phyloP scores from a whole-genome alignment of 1,139 yeast genomes.

The Debaryomyces udenii region DNA sequence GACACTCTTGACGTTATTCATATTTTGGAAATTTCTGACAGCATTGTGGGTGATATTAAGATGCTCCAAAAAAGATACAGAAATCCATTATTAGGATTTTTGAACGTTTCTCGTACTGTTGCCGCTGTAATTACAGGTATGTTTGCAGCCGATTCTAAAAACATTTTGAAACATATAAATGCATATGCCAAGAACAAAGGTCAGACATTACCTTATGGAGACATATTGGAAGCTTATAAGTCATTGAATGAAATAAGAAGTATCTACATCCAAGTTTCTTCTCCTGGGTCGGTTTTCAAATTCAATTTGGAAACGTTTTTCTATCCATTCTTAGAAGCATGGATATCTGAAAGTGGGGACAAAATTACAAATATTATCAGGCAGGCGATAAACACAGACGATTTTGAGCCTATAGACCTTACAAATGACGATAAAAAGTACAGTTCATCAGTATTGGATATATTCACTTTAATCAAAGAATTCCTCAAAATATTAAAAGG shows the following conservation, averaged over 20 bases:
- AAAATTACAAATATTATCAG: constrained; percentile 53
- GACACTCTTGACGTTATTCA: constrained; percentile 58
- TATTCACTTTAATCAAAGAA: constrained; percentile 64
- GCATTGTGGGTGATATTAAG: constrained; percentile 53
- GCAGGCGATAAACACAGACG: constrained; percentile 58
- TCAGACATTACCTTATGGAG: constrained; percentile 54
- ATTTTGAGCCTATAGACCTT: constrained; percentile 55
- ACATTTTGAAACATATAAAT: constrained; percentile 60
- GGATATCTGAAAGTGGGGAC: constrained; percentile 59
- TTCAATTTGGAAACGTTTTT: constrained; percentile 64
- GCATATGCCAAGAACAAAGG: constrained; percentile 41
- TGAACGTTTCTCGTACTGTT: constrained; percentile 57
- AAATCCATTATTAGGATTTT: constrained; percentile 59
- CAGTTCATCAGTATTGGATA: constrained; percentile 65
- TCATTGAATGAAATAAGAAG: constrained; percentile 58
- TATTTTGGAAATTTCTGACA: constrained; percentile 61
- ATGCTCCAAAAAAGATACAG: constrained; percentile 63
- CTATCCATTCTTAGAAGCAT: constrained; percentile 55
- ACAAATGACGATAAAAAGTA: constrained; percentile 39
- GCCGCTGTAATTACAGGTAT: constrained; percentile 61
- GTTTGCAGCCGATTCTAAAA: constrained; percentile 65
- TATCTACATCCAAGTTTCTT: constrained; percentile 53
- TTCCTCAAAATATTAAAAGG: constrained; percentile 55
- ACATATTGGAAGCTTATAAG: constrained; percentile 63
- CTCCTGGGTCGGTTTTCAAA: constrained; percentile 41